Evolutionary conservation across 2,329 filamentous ascomycete genomes (phyloP).

Genomic region (Curvularia eragrostidis): DNA sequence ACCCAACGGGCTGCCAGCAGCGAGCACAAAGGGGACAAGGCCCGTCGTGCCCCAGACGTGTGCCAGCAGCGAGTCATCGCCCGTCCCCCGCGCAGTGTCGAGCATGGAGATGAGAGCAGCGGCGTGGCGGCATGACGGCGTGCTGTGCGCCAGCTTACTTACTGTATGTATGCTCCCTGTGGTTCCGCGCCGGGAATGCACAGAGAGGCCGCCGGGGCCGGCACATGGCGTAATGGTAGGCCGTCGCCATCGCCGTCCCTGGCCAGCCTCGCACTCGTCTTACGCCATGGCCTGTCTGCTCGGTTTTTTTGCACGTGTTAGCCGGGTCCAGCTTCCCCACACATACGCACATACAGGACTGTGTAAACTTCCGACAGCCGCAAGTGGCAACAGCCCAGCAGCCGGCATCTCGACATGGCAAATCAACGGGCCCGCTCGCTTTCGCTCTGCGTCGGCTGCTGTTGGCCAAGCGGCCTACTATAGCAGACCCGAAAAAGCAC

Average conservation of each 20-base stretch:
- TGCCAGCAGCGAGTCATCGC: neutral
- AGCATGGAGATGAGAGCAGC: no score
- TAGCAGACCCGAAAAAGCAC: neutral
- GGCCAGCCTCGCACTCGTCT: constrained; percentile 1
- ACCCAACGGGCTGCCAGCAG: constrained; percentile 1
- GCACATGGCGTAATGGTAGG: neutral
- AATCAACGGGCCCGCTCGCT: neutral
- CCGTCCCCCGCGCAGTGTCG: neutral
- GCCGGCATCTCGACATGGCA: neutral
- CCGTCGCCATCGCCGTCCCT: neutral
- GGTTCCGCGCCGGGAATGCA: neutral
- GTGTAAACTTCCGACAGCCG: neutral
- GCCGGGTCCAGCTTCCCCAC: constrained; percentile 8
- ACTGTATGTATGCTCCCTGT: no score
- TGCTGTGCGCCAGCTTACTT: no score
- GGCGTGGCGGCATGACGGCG: no score
- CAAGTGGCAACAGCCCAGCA: constrained; percentile 2
- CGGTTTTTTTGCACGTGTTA: constrained; percentile 11
- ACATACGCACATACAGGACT: neutral
- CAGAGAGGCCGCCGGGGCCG: neutral
- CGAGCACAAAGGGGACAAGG: neutral
- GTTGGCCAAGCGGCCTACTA: neutral
- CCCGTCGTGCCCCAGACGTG: neutral
- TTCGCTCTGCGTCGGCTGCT: neutral
- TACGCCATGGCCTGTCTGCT: neutral